A percentile compares a stretch with the other conserved stretches of the same genome.
These are phyloP conservation scores for Rutstroemia sp. DNA, from an alignment of 2,329 filamentous ascomycete genomes.

Conservation along the genomic window DNA sequence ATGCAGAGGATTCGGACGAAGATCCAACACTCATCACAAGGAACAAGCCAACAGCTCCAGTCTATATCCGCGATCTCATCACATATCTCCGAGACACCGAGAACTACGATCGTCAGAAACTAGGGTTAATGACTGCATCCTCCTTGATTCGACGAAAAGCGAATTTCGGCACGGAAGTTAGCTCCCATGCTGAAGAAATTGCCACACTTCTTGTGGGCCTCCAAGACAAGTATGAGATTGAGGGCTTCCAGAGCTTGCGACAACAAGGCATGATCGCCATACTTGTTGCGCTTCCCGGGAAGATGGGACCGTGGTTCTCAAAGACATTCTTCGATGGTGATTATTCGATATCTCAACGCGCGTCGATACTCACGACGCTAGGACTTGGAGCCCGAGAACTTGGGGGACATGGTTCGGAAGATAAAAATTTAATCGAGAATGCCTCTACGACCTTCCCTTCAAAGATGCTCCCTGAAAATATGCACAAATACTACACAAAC, in stretches of 20 bases:
- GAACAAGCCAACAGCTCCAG: conserved; percentile 75
- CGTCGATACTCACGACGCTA: conserved; percentile 71
- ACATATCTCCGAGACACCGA: conserved; percentile 72
- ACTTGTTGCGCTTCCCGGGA: conserved; percentile 64
- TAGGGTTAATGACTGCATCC: conserved; percentile 72
- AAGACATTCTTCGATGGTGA: conserved; percentile 86
- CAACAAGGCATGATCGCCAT: conserved; percentile 78
- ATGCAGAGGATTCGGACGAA: conserved; percentile 86
- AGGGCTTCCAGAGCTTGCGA: conserved; percentile 66
- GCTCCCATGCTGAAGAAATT: conserved; percentile 75
- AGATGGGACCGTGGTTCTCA: conserved; percentile 78
- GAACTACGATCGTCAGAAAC: conserved; percentile 73
- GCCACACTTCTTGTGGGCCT: conserved; percentile 70
- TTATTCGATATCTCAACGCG: conserved; percentile 79
- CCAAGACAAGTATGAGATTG: conserved; percentile 77
- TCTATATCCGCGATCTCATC: conserved; percentile 85
- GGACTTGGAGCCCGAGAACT: conserved; percentile 79
- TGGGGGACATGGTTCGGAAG: conserved; percentile 58
- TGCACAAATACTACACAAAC: conserved; percentile 63
- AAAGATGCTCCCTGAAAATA: conserved; percentile 64
- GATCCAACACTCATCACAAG: conserved; percentile 81
- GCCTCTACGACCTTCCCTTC: conserved; percentile 58
- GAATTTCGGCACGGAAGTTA: conserved; percentile 80
- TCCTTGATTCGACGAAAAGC: conserved; percentile 80
- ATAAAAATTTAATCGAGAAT: conserved; percentile 27